Evolutionary conservation across 768 basidiomycete genomes (phyloP).

Genomic region (Heimioporus sp.): DNA sequence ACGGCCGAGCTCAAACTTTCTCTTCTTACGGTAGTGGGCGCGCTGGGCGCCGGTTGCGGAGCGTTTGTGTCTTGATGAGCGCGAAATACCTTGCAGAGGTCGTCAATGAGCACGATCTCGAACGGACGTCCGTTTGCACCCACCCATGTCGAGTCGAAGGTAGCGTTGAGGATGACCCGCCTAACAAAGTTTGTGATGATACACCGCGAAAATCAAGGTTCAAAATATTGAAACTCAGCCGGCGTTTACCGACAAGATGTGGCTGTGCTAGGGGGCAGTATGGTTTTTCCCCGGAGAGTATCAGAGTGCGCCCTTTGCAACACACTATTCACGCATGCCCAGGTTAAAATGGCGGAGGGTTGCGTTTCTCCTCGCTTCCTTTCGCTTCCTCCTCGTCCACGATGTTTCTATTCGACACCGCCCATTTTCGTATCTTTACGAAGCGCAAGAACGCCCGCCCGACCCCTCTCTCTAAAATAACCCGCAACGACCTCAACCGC

Average conservation of each 20-base stretch:
- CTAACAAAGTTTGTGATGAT: conserved; percentile 52
- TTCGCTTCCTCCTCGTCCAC: conserved; percentile 18
- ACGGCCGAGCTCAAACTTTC: conserved; percentile 99
- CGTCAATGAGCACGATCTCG: conserved; percentile 6
- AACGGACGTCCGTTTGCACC: conserved; percentile 36
- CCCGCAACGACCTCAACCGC: conserved; percentile 65
- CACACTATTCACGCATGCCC: conserved; percentile 19
- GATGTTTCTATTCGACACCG: conserved; percentile 32
- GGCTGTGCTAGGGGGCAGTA: conserved; percentile 10
- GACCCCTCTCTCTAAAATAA: conserved; percentile 41
- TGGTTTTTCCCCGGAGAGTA: no score
- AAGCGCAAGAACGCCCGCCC: conserved; percentile 46
- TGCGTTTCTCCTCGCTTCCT: conserved; percentile 23
- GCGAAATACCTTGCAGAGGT: conserved; percentile 81
- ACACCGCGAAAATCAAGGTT: conserved; percentile 39
- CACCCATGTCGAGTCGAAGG: conserved; percentile 68
- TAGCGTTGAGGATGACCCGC: conserved; percentile 57
- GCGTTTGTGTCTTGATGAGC: conserved; percentile 96
- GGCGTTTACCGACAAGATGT: conserved; percentile 22
- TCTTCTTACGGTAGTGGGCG: conserved; percentile 98
- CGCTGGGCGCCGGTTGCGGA: conserved; percentile 90
- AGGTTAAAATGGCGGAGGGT: conserved; percentile 18
- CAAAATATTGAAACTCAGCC: conserved; percentile 28
- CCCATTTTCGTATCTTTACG: conserved; percentile 34
- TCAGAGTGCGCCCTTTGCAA: conserved; percentile 6